Evolutionary conservation across 2,329 filamentous ascomycete genomes (phyloP).

Genomic region (Cryphonectria naterciae): DNA sequence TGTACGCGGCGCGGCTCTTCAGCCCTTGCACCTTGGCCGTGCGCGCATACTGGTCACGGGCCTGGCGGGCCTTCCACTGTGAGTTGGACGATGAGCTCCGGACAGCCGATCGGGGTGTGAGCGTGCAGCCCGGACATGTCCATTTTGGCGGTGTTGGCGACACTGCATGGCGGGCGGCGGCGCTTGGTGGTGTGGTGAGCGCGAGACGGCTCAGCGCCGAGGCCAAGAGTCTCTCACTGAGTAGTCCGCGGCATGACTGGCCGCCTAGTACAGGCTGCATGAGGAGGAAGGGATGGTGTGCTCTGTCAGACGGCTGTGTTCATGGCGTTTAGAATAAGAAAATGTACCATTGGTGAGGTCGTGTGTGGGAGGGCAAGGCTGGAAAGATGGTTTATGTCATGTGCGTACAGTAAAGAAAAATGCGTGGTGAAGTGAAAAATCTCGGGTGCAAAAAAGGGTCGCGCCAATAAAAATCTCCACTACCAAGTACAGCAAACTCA

Average conservation of each 20-base stretch:
- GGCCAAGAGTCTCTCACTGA: constrained; percentile 25
- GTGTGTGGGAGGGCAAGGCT: background rate
- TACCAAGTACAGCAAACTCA: background rate
- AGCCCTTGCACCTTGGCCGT: constrained; percentile 78
- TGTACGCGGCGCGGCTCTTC: constrained; percentile 92
- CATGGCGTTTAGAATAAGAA: background rate
- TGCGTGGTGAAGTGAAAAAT: constrained; percentile 3
- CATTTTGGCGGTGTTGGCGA: background rate
- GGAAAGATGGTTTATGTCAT: background rate
- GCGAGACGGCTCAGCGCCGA: constrained; percentile 21
- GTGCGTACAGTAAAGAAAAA: too few species aligned
- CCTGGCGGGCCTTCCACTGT: constrained; percentile 82
- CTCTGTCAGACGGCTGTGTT: background rate
- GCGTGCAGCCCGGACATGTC: background rate
- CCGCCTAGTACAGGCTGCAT: background rate
- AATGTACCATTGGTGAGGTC: background rate
- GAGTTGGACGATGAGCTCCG: constrained; percentile 47
- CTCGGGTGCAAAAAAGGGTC: constrained; percentile 14
- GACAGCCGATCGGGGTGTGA: background rate
- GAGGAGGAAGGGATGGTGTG: background rate
- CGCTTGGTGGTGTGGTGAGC: constrained; percentile 4
- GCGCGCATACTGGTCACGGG: constrained; percentile 70
- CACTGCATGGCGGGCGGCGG: background rate
- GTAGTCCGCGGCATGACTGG: constrained; percentile 12
- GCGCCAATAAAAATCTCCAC: constrained; percentile 21